Base-by-base conservation (phyloP, 2,329 filamentous ascomycete genomes). In the Xylaria sp. region DNA sequence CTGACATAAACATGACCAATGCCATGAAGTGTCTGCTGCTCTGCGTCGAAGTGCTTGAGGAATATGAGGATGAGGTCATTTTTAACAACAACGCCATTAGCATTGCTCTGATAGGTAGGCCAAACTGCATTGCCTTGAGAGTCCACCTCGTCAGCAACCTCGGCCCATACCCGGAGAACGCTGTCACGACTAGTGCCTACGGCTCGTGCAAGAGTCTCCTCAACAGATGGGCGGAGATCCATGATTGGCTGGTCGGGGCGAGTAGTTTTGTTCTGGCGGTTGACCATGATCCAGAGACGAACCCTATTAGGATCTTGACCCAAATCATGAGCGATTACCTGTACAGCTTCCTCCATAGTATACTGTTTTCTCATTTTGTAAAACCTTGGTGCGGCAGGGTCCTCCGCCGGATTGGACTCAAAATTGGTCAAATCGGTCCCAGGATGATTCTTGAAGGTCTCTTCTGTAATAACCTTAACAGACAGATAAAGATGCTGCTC, bases 281-380 rank as follows among this genome's bases (percentile, higher is more conserved):
- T 98, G 1, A 99, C 95, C 93, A 99, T 97, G 56, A 92, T 87
- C 96, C 95, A 99, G 17, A 97, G 85, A 21, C 95, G 87, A 23
- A 98, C 78, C 63, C 86, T 85, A 58, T 87, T 87, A 0, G 89
- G 81, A 44, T 93, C 87, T 51, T 90, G 77, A 0, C 81, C 83
- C 51, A 90, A 82, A 58, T 96, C 90, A 38, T 86, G 78, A 0
- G 90, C 93, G 62, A 98, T 83, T 21, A 84, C 83, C 25, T 81
- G 80, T 4, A 89, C 85, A 64, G 98, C 88, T 7, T 97, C 90
- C 47, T 87, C 81, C 66, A 98, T 84, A 0, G 88, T 90, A 67
- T 89, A 90, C n/a, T 87, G 82, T 62, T 90, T 88, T 38, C 93
- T 85, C 27, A 95, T 79, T 40, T 91, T 87, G 77, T 96, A 91